phyloP scores from a whole-genome alignment of 2,329 filamentous ascomycete species.

The Fusarium musae region DNA sequence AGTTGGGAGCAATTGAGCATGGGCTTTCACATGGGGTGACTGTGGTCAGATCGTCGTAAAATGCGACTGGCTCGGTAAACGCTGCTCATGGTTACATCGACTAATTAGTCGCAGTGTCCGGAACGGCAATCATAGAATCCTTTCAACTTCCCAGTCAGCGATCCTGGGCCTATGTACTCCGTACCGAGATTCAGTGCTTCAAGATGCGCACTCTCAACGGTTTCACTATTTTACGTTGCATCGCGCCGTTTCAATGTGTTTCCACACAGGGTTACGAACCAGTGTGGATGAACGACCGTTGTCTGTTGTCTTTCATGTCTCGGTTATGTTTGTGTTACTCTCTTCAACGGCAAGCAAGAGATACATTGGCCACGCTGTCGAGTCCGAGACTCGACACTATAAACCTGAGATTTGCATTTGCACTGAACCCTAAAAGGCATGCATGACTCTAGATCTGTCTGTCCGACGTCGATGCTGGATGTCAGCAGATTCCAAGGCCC shows the following conservation, averaged over 20 bases:
- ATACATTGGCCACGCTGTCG: slow-evolving; percentile 22
- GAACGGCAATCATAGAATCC: slow-evolving; percentile 9
- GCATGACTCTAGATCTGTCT: slow-evolving; percentile 7
- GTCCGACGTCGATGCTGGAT: slow-evolving; percentile 4
- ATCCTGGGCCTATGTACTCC: neutral
- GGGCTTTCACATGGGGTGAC: neutral
- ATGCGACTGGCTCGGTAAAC: slow-evolving; percentile 38
- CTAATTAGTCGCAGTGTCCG: slow-evolving; percentile 1
- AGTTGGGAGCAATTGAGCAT: too few relatives aligned
- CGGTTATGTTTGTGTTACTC: slow-evolving; percentile 6
- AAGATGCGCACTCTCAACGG: neutral
- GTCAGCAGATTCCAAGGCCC: neutral
- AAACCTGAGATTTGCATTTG: slow-evolving; percentile 28
- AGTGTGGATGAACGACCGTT: neutral
- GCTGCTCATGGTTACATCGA: slow-evolving; percentile 32
- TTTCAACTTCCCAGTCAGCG: slow-evolving; percentile 2
- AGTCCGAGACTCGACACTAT: slow-evolving; percentile 20
- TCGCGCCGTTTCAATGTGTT: slow-evolving; percentile 6
- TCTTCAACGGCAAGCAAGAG: neutral
- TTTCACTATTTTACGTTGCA: neutral
- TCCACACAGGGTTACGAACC: neutral
- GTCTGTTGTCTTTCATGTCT: slow-evolving; percentile 13
- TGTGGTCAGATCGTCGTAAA: slow-evolving; percentile 7
- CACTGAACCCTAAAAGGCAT: slow-evolving; percentile 26
- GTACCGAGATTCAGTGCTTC: neutral